Conservation (phyloP, 768 basidiomycete genomes). For the Agrocybe pediades region DNA sequence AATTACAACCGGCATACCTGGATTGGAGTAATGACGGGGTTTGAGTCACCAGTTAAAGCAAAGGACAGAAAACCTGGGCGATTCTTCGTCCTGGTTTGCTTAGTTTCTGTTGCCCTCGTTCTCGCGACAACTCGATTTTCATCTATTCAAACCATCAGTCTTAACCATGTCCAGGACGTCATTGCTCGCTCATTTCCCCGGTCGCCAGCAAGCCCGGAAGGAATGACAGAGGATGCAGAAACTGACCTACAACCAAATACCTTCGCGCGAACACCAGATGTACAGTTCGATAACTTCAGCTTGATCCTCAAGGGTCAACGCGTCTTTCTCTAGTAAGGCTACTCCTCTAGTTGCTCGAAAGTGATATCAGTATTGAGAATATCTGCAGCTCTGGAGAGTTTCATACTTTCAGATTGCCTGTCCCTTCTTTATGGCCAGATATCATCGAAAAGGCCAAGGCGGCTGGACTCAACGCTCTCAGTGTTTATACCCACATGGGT, state of each 20-base stretch:
- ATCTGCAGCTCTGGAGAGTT: slow-evolving; percentile 75
- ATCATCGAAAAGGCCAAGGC: slow-evolving; percentile 83
- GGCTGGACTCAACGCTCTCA: slow-evolving; percentile 76
- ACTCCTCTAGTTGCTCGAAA: neutral
- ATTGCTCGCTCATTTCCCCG: slow-evolving; percentile 10
- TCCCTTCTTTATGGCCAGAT: slow-evolving; percentile 80
- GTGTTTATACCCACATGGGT: slow-evolving; percentile 83
- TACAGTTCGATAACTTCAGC: slow-evolving; percentile 68
- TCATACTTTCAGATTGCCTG: slow-evolving; percentile 80
- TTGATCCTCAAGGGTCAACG: slow-evolving; percentile 70
- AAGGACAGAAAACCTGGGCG: slow-evolving; percentile 23
- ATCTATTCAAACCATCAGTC: slow-evolving; percentile 8
- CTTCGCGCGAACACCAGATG: slow-evolving; percentile 34
- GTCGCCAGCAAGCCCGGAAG: neutral
- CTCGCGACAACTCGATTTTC: slow-evolving; percentile 20
- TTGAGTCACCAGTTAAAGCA: slow-evolving; percentile 15
- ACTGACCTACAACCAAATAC: slow-evolving; percentile 7
- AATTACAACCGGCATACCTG: slow-evolving; percentile 10
- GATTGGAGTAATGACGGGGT: slow-evolving; percentile 21
- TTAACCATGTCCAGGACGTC: slow-evolving; percentile 12
- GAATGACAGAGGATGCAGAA: neutral
- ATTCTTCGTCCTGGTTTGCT: slow-evolving; percentile 29
- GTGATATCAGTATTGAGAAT: neutral
- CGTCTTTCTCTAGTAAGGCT: slow-evolving; percentile 66
- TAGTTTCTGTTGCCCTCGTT: slow-evolving; percentile 25